These are phyloP conservation scores for Arthroderma uncinatum DNA, from an alignment of 2,329 filamentous ascomycete species.

Conservation along the genomic window DNA sequence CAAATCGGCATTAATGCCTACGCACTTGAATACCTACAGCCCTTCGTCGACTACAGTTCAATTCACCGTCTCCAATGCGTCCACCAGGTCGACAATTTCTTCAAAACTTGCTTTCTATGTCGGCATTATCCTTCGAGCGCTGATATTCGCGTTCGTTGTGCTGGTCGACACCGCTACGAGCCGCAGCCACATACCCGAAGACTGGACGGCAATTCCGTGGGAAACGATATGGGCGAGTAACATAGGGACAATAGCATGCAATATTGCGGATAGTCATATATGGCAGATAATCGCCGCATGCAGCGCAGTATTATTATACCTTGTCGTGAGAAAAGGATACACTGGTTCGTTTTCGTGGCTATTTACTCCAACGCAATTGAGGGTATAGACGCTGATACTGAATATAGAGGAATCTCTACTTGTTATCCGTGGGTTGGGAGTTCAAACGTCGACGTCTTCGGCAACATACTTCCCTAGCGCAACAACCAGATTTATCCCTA, in stretches of 20 bases:
- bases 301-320: constrained; percentile 33
- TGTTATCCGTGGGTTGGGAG: constrained; percentile 75
- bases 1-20: constrained; percentile 43
- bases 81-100: constrained; percentile 38
- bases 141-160: constrained; percentile 34
- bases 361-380: constrained; percentile 13
- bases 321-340: constrained; percentile 40
- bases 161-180: constrained; percentile 27
- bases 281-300: constrained; percentile 34
- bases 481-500: constrained; percentile 71
- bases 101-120: constrained; percentile 36
- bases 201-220: constrained; percentile 23
- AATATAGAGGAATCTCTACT: constrained; percentile 70
- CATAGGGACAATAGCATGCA: constrained; percentile 25
- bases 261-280: constrained; percentile 29
- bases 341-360: constrained; percentile 33
- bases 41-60: constrained; percentile 82
- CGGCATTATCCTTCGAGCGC: constrained; percentile 35
- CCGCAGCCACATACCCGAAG: constrained; percentile 21
- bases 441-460: constrained; percentile 71
- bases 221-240: constrained; percentile 25
- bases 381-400: neutral
- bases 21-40: constrained; percentile 33
- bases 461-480: constrained; percentile 53
- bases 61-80: constrained; percentile 79